Conservation (phyloP, 225 moss, liverwort and hornwort species). For the Thuidium tamariscinum region DNA sequence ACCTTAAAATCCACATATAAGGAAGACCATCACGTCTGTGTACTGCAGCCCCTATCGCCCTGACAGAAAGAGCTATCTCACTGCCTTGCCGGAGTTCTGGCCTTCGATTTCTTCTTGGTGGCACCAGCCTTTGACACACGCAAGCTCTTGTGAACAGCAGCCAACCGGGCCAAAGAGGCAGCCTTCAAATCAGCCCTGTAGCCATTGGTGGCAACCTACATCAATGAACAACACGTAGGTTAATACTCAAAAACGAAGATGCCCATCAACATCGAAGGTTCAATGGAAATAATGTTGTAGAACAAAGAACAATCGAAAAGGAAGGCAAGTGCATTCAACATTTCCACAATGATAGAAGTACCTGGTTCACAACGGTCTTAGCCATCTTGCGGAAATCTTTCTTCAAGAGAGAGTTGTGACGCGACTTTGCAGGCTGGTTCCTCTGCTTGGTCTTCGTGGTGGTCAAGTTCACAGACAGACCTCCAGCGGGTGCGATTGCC, state of each 20-base stretch:
- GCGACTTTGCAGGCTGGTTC: constrained; percentile 34
- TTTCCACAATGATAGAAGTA: not conserved
- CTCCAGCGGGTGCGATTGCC: constrained; percentile 46
- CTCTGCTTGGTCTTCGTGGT: constrained; percentile 83
- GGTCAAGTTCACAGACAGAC: constrained; percentile 43
- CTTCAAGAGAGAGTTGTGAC: constrained; percentile 70
- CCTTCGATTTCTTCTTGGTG: constrained; percentile 57
- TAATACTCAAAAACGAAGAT: not conserved
- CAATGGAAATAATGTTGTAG: not conserved
- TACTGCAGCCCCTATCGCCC: not conserved
- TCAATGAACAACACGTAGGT: not conserved
- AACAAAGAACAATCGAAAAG: not conserved
- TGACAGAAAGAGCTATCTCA: constrained; percentile 5
- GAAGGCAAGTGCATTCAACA: not conserved
- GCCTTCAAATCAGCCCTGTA: constrained; percentile 88
- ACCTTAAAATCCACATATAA: not conserved
- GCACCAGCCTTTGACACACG: constrained; percentile 70
- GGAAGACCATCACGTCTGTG: not conserved
- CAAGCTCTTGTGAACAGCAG: constrained; percentile 85
- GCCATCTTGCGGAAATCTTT: constrained; percentile 96
- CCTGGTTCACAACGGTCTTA: constrained; percentile 70
- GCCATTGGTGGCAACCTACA: constrained; percentile 62
- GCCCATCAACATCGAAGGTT: not conserved
- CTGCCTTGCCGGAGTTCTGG: constrained; percentile 47
- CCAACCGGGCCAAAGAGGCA: constrained; percentile 65